A percentile compares a stretch with the other conserved stretches of the same genome.
phyloP scores from a whole-genome alignment of 2,329 filamentous ascomycete genomes.

The Penicillium expansum region DNA sequence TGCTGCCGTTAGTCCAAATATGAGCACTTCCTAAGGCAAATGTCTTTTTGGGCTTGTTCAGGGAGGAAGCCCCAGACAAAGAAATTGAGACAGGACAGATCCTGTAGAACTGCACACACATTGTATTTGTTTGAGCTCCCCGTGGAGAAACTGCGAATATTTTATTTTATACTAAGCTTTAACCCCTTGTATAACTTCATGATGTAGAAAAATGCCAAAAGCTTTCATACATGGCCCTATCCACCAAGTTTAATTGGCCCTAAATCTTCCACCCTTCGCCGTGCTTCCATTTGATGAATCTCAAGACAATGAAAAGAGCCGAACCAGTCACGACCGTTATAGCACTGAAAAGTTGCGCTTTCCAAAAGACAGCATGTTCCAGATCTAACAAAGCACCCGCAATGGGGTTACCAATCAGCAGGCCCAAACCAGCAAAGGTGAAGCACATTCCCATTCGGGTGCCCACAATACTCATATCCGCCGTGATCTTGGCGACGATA shows the following conservation, averaged over 20 bases:
- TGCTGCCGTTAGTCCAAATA: no score
- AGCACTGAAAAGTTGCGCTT: slow-evolving; percentile 11
- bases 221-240: neutral
- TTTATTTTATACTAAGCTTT: no score
- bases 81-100: no score
- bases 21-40: no score
- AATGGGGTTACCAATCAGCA: slow-evolving; percentile 24
- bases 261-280: slow-evolving; percentile 8
- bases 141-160: no score
- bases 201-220: neutral
- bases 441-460: slow-evolving; percentile 46
- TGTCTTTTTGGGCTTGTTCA: no score
- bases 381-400: slow-evolving; percentile 18
- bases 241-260: neutral
- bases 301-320: neutral
- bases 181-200: neutral
- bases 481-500: slow-evolving; percentile 34
- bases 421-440: slow-evolving; percentile 21
- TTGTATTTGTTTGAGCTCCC: no score
- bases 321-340: slow-evolving; percentile 5
- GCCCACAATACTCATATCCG: slow-evolving; percentile 35
- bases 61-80: no score
- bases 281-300: slow-evolving; percentile 6
- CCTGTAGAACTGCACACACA: no score
- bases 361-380: slow-evolving; percentile 7